A percentile compares a stretch with the other conserved stretches of the same genome.
These are phyloP conservation scores for Biscogniauxia sp. DNA, from an alignment of 2,329 filamentous ascomycete genomes.

Conservation along the genomic window DNA sequence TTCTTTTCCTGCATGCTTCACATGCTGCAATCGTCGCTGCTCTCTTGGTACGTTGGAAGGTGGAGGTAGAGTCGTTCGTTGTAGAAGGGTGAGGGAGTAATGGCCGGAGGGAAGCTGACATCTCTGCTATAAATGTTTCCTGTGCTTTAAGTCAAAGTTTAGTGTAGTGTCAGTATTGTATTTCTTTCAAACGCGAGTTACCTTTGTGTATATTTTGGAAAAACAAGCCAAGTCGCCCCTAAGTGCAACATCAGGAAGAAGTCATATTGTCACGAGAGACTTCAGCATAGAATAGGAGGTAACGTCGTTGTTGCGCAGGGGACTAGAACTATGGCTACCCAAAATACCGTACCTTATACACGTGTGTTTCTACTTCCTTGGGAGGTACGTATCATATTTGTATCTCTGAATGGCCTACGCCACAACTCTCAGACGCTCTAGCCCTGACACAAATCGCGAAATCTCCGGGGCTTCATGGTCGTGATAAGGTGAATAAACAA, in stretches of 20 bases:
- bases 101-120: constrained; percentile 19
- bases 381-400: too few species aligned
- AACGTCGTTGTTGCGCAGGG: too few species aligned
- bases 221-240: too few species aligned
- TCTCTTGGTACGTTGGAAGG: constrained; percentile 16
- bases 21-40: constrained; percentile 18
- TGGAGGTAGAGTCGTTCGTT: constrained; percentile 7
- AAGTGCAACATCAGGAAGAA: too few species aligned
- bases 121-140: constrained; percentile 6
- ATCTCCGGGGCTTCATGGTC: neutral
- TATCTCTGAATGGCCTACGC: too few species aligned
- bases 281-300: too few species aligned
- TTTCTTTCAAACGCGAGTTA: neutral
- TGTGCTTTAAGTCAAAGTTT: neutral
- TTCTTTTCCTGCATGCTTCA: constrained; percentile 20
- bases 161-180: neutral
- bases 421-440: too few species aligned
- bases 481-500: neutral
- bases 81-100: constrained; percentile 18
- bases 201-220: too few species aligned
- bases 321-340: too few species aligned
- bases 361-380: too few species aligned
- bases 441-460: neutral
- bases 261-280: too few species aligned
- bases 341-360: too few species aligned